Conservation (phyloP, 768 basidiomycete genomes). For the Termitomyces sp. region DNA sequence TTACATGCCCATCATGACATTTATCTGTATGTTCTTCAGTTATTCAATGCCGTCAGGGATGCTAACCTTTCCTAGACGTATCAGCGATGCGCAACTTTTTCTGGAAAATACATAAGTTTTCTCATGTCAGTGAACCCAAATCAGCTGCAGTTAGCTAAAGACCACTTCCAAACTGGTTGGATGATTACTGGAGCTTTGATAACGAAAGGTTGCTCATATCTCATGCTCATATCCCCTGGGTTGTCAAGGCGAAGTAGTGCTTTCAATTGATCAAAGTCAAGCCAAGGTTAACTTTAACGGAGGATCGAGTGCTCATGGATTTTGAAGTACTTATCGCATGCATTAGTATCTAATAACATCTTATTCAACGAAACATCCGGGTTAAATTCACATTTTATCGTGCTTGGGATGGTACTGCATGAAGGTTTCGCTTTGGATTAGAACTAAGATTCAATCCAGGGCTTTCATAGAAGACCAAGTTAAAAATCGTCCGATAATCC, state of each 20-base stretch:
- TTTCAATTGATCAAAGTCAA: neutral
- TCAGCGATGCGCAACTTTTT: neutral
- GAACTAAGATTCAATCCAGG: too few relatives aligned
- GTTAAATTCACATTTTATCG: too few relatives aligned
- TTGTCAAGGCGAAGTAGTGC: too few relatives aligned
- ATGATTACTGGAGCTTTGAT: neutral
- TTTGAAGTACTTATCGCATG: neutral
- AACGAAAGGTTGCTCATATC: too few relatives aligned
- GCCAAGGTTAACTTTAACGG: too few relatives aligned
- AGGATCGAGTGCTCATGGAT: neutral
- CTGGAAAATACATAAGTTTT: neutral
- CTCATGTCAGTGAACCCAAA: neutral
- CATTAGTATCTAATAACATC: too few relatives aligned
- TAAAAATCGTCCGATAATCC: too few relatives aligned
- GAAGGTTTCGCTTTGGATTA: too few relatives aligned
- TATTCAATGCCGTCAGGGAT: neutral
- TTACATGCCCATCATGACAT: neutral
- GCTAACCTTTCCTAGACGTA: neutral
- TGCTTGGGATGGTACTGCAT: too few relatives aligned
- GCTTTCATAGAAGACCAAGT: too few relatives aligned
- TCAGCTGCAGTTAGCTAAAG: neutral
- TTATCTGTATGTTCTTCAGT: neutral
- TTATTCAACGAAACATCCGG: too few relatives aligned
- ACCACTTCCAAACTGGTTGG: too few relatives aligned
- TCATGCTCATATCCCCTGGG: neutral